These are phyloP conservation scores for Pichia occidentalis DNA, from an alignment of 805 yeast genomes.

Conservation along the genomic window DNA sequence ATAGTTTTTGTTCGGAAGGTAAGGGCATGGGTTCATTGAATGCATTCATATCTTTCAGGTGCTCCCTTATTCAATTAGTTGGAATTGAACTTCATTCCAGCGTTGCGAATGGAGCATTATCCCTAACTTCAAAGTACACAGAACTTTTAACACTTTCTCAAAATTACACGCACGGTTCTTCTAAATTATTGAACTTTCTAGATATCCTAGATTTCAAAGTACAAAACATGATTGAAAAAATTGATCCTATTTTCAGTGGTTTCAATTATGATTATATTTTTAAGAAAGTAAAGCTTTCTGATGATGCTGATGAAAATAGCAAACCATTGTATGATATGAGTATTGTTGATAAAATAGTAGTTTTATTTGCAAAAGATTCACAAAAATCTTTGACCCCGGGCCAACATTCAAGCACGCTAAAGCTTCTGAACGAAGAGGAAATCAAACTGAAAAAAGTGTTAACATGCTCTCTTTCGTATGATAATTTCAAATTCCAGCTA, in stretches of 20 bases:
- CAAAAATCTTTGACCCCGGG: constrained; percentile 18
- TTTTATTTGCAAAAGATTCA: constrained; percentile 23
- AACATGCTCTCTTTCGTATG: constrained; percentile 39
- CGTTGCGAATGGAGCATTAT: constrained; percentile 38
- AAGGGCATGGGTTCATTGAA: constrained; percentile 47
- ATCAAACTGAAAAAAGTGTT: constrained; percentile 33
- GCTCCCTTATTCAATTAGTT: constrained; percentile 54
- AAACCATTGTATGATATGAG: constrained; percentile 36
- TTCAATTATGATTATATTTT: constrained; percentile 39
- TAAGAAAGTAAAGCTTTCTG: constrained; percentile 31
- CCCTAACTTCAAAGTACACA: constrained; percentile 48
- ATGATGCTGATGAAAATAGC: constrained; percentile 15
- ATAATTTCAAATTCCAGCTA: constrained; percentile 46
- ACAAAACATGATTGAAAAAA: constrained; percentile 37
- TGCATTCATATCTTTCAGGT: constrained; percentile 56
- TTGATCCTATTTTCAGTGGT: constrained; percentile 29
- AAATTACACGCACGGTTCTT: constrained; percentile 50
- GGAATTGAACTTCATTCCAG: constrained; percentile 67
- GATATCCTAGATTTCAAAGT: constrained; percentile 61
- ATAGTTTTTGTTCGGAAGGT: constrained; percentile 31
- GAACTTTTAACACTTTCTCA: constrained; percentile 44
- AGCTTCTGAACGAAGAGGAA: constrained; percentile 21
- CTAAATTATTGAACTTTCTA: constrained; percentile 60
- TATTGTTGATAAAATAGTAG: constrained; percentile 30
- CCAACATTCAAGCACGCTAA: constrained; percentile 14